Conservation (phyloP, 2,329 filamentous ascomycete species). For the Magnaporthiopsis incrustans region DNA sequence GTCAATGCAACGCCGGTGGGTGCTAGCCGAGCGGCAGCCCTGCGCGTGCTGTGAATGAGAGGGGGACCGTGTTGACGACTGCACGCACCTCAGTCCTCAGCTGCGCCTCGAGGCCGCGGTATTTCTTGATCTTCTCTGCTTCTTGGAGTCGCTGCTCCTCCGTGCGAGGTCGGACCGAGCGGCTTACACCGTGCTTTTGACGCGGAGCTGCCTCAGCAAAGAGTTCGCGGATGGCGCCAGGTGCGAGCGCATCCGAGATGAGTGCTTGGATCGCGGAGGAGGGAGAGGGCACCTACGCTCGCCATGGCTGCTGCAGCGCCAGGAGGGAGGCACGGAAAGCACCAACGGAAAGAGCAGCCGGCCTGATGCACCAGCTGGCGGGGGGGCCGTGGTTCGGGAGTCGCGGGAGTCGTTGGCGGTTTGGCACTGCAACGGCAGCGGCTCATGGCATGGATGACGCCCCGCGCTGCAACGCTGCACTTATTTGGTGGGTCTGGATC, state of each 20-base stretch:
- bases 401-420: neutral
- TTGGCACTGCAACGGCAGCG: neutral
- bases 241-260: neutral
- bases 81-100: constrained; percentile 55
- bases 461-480: neutral
- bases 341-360: neutral
- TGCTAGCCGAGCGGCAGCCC: constrained; percentile 10
- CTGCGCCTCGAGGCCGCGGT: constrained; percentile 61
- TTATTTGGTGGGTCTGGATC: no score
- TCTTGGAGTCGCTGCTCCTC: constrained; percentile 66
- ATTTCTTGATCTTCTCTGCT: constrained; percentile 65
- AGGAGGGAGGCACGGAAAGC: neutral
- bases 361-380: neutral
- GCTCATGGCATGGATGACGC: neutral
- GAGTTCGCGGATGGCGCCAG: neutral
- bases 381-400: neutral
- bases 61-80: constrained; percentile 1
- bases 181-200: constrained; percentile 73
- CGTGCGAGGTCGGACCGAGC: constrained; percentile 54
- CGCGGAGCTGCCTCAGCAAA: neutral
- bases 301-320: constrained; percentile 7
- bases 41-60: constrained; percentile 3
- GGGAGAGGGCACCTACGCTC: constrained; percentile 10
- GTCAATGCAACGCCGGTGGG: neutral
- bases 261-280: neutral